These are phyloP conservation scores for Populus tremula DNA, from an alignment of 345 rosid species.

Conservation along the genomic window DNA sequence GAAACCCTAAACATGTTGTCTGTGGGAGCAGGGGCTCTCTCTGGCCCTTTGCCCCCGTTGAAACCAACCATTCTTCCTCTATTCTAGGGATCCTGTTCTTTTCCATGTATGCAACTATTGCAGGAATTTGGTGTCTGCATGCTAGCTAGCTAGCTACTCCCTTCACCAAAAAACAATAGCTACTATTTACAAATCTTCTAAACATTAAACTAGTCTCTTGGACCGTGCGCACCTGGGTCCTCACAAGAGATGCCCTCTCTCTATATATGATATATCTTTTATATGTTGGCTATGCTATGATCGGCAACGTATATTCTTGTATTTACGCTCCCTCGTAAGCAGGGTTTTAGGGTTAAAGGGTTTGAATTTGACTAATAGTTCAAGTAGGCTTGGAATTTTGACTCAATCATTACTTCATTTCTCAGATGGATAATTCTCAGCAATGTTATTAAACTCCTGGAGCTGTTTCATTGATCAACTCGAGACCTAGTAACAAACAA, in stretches of 20 bases:
- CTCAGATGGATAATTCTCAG: neutral
- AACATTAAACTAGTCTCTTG: neutral
- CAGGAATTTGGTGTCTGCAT: conserved; percentile 5
- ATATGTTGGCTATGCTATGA: neutral
- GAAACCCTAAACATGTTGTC: neutral
- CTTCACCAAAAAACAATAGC: neutral
- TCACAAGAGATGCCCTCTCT: neutral
- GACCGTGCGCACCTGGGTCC: neutral
- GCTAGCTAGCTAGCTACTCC: neutral
- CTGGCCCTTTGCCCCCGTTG: neutral
- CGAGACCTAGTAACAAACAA: too few relatives aligned
- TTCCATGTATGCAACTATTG: neutral
- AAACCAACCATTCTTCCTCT: neutral
- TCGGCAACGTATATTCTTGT: too few relatives aligned
- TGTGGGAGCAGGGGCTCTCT: neutral
- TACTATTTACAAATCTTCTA: neutral
- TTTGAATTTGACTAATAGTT: neutral
- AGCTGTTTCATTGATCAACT: too few relatives aligned
- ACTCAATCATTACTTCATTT: neutral
- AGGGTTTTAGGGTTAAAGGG: neutral
- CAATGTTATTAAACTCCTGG: too few relatives aligned
- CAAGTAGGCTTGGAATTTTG: neutral
- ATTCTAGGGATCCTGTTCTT: conserved; percentile 6
- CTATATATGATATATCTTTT: too few relatives aligned
- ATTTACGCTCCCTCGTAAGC: conserved; percentile 1